Evolutionary conservation across 805 yeast genomes (phyloP).

Genomic region (Ogataea populi-albae): DNA sequence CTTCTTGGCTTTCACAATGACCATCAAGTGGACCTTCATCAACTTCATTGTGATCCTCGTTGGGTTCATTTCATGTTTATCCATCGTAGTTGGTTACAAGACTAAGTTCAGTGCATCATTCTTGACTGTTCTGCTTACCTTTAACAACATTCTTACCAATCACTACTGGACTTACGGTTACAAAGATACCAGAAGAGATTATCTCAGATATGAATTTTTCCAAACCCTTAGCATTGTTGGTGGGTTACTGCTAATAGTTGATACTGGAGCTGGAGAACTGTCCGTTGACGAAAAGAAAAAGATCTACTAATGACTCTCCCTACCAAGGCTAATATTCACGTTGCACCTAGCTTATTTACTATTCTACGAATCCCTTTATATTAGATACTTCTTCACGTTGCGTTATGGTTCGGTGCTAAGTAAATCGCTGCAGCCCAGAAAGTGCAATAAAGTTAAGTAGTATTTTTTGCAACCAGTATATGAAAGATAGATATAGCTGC

Average conservation of each 20-base stretch:
- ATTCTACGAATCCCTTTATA: conserved; percentile 1
- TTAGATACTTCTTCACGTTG: background rate
- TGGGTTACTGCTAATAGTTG: conserved; percentile 84
- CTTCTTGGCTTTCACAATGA: conserved; percentile 79
- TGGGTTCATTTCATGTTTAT: conserved; percentile 66
- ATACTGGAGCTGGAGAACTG: conserved; percentile 94
- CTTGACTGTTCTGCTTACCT: conserved; percentile 63
- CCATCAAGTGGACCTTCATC: conserved; percentile 67
- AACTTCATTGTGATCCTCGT: conserved; percentile 62
- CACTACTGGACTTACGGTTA: conserved; percentile 82
- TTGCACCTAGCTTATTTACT: conserved; percentile 1
- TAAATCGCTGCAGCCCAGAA: no score
- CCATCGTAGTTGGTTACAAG: conserved; percentile 89
- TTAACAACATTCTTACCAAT: conserved; percentile 77
- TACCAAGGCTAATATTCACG: background rate
- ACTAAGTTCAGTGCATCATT: conserved; percentile 82
- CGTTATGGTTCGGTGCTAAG: background rate
- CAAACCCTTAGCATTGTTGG: conserved; percentile 95
- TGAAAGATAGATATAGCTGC: no score
- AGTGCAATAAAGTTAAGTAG: no score
- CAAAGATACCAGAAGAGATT: conserved; percentile 79
- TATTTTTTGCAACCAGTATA: no score
- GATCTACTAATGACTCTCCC: conserved; percentile 51
- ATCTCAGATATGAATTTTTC: conserved; percentile 86
- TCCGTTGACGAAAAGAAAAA: conserved; percentile 95